Evolutionary conservation across 768 basidiomycete genomes (phyloP).

Genomic region (Favolaschia claudopus): DNA sequence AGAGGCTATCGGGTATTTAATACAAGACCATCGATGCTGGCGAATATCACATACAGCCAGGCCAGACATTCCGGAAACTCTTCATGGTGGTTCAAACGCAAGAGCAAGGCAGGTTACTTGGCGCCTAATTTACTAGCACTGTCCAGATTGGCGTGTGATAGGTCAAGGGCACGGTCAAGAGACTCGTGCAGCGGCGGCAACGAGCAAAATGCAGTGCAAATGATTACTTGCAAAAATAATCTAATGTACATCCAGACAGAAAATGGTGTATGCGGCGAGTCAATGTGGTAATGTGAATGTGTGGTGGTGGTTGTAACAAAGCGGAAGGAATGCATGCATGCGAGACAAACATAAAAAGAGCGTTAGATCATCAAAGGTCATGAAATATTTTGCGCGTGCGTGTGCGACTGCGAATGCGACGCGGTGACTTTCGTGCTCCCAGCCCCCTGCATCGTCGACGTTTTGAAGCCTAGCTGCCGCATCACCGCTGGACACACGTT

Average conservation of each 20-base stretch:
- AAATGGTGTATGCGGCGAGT: conserved; percentile 44
- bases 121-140: neutral
- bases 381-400: conserved; percentile 43
- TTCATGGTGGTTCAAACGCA: conserved; percentile 21
- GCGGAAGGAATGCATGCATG: conserved; percentile 40
- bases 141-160: no score
- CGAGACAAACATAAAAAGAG: conserved; percentile 34
- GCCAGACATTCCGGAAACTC: conserved; percentile 15
- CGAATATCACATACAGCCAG: neutral
- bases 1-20: conserved; percentile 1
- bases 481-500: conserved; percentile 56
- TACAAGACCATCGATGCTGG: conserved; percentile 31
- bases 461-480: conserved; percentile 92
- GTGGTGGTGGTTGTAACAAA: no score
- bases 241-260: conserved; percentile 32
- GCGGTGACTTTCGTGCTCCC: conserved; percentile 61
- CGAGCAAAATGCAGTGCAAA: conserved; percentile 25
- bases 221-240: conserved; percentile 26
- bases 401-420: no score
- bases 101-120: neutral
- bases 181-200: no score
- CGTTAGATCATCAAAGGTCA: conserved; percentile 43
- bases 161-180: no score
- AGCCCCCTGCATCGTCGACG: conserved; percentile 71
- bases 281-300: conserved; percentile 38